phyloP scores from a whole-genome alignment of 2,329 filamentous ascomycete genomes.

The Aureobasidium leucospermi region DNA sequence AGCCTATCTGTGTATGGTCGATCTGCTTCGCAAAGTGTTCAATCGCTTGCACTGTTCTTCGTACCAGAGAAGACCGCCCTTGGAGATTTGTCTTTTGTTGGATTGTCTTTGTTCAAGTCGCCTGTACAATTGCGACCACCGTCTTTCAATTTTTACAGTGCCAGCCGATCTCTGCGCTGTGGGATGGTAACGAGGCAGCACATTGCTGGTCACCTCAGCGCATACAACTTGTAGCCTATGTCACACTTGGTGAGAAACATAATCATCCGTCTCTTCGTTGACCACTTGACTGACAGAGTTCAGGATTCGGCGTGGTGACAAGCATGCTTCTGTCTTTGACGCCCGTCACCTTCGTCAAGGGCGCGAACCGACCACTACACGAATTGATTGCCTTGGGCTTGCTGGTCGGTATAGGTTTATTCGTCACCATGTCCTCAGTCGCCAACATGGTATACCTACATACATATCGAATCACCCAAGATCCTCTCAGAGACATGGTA shows the following conservation, averaged over 20 bases:
- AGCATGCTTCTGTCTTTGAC: slow-evolving; percentile 1
- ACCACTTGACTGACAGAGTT: not conserved
- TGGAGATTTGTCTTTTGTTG: slow-evolving; percentile 3
- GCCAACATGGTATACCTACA: slow-evolving; percentile 7
- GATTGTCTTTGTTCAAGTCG: not conserved
- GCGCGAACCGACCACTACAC: not conserved
- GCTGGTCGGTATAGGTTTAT: not conserved
- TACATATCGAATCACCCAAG: not conserved
- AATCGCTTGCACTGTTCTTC: not conserved
- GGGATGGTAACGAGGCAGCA: not conserved
- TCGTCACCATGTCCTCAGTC: not conserved
- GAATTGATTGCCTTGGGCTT: not conserved
- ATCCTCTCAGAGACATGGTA: slow-evolving; percentile 1
- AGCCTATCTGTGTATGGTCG: not conserved
- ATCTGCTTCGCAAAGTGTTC: slow-evolving; percentile 2
- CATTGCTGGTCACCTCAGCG: not conserved
- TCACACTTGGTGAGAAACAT: not conserved
- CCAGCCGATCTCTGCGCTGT: not conserved
- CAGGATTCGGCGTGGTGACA: not conserved
- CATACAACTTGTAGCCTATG: not conserved
- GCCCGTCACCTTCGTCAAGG: slow-evolving; percentile 1
- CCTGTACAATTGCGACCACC: not conserved
- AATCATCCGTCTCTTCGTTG: not conserved
- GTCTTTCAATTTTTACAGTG: slow-evolving; percentile 3
- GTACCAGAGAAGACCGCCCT: not conserved